phyloP scores from a whole-genome alignment of 2,329 filamentous ascomycete species.

The Venturia oleaginea region DNA sequence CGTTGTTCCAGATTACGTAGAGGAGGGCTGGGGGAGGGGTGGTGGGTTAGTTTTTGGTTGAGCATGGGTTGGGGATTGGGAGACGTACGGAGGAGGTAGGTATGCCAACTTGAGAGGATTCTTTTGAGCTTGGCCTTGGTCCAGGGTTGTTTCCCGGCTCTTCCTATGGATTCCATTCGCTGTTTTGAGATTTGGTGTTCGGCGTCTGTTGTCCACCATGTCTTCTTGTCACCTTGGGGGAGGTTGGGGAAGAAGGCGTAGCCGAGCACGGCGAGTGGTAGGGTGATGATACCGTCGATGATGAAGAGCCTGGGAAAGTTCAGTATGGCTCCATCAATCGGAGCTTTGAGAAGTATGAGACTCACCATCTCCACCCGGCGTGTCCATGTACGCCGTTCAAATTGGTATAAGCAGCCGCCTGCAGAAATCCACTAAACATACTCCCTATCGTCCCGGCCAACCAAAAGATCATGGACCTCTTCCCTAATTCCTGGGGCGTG shows the following conservation, averaged over 20 bases:
- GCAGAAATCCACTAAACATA: conserved; percentile 51
- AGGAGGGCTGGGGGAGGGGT: background rate
- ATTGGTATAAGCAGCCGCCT: conserved; percentile 45
- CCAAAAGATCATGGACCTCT: conserved; percentile 47
- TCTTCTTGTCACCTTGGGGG: conserved; percentile 33
- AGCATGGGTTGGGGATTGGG: background rate
- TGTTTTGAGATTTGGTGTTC: background rate
- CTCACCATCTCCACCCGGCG: conserved; percentile 40
- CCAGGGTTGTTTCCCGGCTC: background rate
- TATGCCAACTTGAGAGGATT: conserved; percentile 56
- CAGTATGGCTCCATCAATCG: background rate
- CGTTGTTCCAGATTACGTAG: background rate
- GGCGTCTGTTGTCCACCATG: background rate
- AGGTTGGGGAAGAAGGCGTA: conserved; percentile 42
- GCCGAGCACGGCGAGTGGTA: conserved; percentile 43
- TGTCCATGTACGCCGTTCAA: conserved; percentile 42
- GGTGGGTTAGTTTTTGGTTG: background rate
- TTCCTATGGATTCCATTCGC: background rate
- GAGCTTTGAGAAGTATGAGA: background rate
- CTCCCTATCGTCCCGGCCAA: conserved; percentile 43
- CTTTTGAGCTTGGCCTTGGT: conserved; percentile 46
- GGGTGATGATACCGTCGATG: conserved; percentile 44
- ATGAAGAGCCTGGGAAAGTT: conserved; percentile 36
- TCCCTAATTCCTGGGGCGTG: conserved; percentile 38
- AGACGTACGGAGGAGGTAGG: conserved; percentile 41